Conservation (phyloP, 192 early-diverging fungal genomes). For the Lobosporangium transversale region DNA sequence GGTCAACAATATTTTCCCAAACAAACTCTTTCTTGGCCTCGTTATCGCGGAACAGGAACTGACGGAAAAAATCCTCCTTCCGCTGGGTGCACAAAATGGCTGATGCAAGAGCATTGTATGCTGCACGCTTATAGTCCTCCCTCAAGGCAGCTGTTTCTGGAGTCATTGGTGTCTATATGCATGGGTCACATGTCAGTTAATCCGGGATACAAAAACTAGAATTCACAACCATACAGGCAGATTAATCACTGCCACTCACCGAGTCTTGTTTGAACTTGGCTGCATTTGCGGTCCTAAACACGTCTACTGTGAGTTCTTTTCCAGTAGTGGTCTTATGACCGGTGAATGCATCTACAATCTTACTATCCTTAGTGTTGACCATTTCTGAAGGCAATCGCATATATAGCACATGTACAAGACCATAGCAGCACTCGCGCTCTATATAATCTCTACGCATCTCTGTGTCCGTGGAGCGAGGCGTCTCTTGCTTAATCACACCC, state of each 20-base stretch:
- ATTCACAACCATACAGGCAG: too few relatives aligned
- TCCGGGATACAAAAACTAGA: background rate
- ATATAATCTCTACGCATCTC: conserved; percentile 40
- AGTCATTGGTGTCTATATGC: conserved; percentile 22
- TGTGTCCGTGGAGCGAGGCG: conserved; percentile 14
- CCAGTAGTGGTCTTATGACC: conserved; percentile 32
- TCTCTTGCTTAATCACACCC: conserved; percentile 49
- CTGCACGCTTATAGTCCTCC: conserved; percentile 59
- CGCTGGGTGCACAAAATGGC: conserved; percentile 68
- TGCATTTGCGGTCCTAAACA: conserved; percentile 54
- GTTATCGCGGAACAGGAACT: conserved; percentile 71
- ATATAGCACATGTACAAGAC: conserved; percentile 57
- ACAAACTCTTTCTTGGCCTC: conserved; percentile 57
- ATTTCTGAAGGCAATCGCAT: conserved; percentile 46
- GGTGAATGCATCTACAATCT: conserved; percentile 49
- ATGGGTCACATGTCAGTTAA: background rate
- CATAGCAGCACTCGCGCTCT: conserved; percentile 43
- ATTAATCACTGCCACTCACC: conserved; percentile 4
- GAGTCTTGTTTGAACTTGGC: conserved; percentile 51
- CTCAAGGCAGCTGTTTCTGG: conserved; percentile 11
- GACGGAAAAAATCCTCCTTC: conserved; percentile 60
- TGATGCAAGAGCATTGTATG: conserved; percentile 66
- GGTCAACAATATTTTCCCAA: conserved; percentile 73
- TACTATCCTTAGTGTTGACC: conserved; percentile 54
- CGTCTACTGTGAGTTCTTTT: conserved; percentile 56